Percentiles rank a stretch among this genome's conserved stretches.
phyloP scores from a whole-genome alignment of 2,329 filamentous ascomycete species.

The Scolecobasidium constrictum region DNA sequence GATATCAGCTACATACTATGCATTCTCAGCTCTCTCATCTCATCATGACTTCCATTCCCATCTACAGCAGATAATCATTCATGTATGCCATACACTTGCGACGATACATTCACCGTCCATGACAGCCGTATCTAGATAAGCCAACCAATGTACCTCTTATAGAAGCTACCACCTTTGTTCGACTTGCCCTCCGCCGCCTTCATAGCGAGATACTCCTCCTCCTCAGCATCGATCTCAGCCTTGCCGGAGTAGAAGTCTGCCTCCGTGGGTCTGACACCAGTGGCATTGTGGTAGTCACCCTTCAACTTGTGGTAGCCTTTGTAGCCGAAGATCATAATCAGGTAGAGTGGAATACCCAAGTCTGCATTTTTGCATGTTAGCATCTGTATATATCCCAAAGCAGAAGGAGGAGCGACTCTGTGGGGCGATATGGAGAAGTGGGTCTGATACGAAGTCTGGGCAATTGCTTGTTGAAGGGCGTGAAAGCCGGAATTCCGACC shows the following conservation, averaged over 20 bases:
- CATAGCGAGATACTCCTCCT: conserved; percentile 55
- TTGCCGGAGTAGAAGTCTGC: conserved; percentile 65
- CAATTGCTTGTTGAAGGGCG: too few relatives aligned
- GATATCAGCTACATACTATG: too few relatives aligned
- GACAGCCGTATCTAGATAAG: conserved; percentile 46
- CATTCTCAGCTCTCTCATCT: too few relatives aligned
- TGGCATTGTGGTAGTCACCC: conserved; percentile 39
- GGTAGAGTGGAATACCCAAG: conserved; percentile 64
- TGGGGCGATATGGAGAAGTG: too few relatives aligned
- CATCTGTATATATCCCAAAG: neutral
- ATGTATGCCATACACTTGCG: too few relatives aligned
- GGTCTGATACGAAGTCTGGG: too few relatives aligned
- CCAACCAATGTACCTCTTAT: conserved; percentile 48
- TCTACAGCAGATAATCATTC: too few relatives aligned
- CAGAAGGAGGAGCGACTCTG: too few relatives aligned
- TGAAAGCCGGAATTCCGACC: too few relatives aligned
- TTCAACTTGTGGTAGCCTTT: conserved; percentile 47
- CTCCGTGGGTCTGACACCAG: conserved; percentile 44
- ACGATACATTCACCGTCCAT: too few relatives aligned
- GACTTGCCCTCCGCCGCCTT: conserved; percentile 27
- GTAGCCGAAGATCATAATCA: conserved; percentile 58
- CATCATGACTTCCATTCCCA: too few relatives aligned
- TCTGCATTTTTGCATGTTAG: too few relatives aligned
- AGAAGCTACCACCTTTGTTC: conserved; percentile 37
- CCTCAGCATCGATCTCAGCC: conserved; percentile 61